Evolutionary conservation across 768 basidiomycete species (phyloP), one percentile per base, ranked within the genome.

Genomic region (Amanita rubescens): DNA sequence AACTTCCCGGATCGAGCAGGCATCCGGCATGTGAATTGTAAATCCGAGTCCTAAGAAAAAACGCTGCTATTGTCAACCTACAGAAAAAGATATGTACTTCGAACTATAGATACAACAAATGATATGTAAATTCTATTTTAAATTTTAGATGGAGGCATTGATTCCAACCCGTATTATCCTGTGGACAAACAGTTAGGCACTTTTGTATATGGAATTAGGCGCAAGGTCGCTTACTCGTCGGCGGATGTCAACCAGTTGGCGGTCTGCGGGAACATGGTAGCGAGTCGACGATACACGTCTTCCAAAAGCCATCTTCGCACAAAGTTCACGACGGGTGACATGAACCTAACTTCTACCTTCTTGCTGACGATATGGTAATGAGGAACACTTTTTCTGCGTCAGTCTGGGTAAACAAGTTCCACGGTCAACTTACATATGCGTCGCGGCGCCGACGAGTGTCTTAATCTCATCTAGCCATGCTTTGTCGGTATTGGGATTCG

Each of bases 231-330:
- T 33, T 62, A 80, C 78, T 82, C 78, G 54, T 84, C 81, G 1
- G 75, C 75, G n/a, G 74, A 71, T 0, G 75, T 75, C 5, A 75
- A 56, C 81, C 81, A 82, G 55, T 78, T 80, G 1, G 67, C 79
- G 0, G 79, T 81, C 56, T 82, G 80, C 0, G 82, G 83, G 68
- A 84, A 82, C 75, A 83, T 80, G 0, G 74, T 76, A 1, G 71
- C 80, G 79, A 85, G 62, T 20, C 81, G 77, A 35, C 75, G 76
- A 63, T 86, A 86, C 1, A 87, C 59, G n/a, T 74, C 76, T 60
- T 86, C 84, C 35, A 86, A 76, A 20, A 86, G 67, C 48, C 77
- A 66, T 14, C 60, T 66, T 32, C 84, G 70, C 9, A 78, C 17
- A 67, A 72, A 77, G 48, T 74, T 74, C 11, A 71, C 55, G 20